phyloP scores from a whole-genome alignment of 2,329 filamentous ascomycete genomes.

The Phialophora macrospora region DNA sequence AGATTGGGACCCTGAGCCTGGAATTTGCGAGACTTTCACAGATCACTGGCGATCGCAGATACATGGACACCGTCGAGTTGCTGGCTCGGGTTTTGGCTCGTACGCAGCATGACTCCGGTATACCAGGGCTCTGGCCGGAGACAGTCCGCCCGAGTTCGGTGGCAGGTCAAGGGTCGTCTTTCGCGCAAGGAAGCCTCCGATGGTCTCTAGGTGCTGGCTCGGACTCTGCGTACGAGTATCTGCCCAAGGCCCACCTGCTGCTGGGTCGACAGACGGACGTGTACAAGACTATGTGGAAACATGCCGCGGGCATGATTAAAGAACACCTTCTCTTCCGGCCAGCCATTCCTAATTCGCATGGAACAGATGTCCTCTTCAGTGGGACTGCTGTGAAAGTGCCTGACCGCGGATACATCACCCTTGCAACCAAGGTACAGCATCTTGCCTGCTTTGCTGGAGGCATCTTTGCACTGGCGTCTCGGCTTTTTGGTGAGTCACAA shows the following conservation, averaged over 20 bases:
- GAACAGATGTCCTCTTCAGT: slow-evolving; percentile 52
- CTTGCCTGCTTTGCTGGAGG: slow-evolving; percentile 61
- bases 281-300: slow-evolving; percentile 63
- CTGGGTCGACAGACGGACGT: slow-evolving; percentile 51
- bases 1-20: slow-evolving; percentile 47
- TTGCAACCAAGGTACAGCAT: slow-evolving; percentile 55
- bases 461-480: slow-evolving; percentile 60
- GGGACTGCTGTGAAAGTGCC: slow-evolving; percentile 48
- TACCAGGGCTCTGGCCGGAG: slow-evolving; percentile 69
- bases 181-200: slow-evolving; percentile 37
- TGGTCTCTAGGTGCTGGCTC: slow-evolving; percentile 4
- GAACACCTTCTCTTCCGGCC: slow-evolving; percentile 56
- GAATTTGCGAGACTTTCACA: slow-evolving; percentile 63
- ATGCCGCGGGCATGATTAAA: slow-evolving; percentile 49
- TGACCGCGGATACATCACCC: slow-evolving; percentile 29
- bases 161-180: slow-evolving; percentile 52
- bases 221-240: slow-evolving; percentile 37
- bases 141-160: slow-evolving; percentile 56
- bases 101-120: slow-evolving; percentile 58
- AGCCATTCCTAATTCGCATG: slow-evolving; percentile 51
- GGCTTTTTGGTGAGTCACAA: slow-evolving; percentile 56
- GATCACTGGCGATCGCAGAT: slow-evolving; percentile 63
- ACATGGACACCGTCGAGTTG: slow-evolving; percentile 65
- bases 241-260: slow-evolving; percentile 46
- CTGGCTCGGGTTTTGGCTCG: slow-evolving; percentile 61